These are phyloP conservation scores for Camelina hispida DNA, from an alignment of 345 rosid species.

Conservation along the genomic window DNA sequence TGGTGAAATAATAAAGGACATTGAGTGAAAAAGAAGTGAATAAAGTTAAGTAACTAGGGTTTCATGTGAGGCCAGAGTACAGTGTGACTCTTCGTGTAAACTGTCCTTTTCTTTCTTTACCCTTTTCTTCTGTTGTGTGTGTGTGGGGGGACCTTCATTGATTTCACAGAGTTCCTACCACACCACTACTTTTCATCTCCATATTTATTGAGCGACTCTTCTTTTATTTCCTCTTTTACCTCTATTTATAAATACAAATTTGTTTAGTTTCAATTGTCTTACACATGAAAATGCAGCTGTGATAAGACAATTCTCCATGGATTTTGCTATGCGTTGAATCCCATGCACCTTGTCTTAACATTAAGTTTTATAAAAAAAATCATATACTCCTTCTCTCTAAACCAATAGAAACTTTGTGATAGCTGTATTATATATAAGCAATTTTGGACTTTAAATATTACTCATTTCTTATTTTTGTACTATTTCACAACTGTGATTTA, in stretches of 20 bases:
- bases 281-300: slow-evolving; percentile 21
- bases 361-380: not conserved
- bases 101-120: slow-evolving; percentile 43
- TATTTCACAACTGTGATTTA: no score
- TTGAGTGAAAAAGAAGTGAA: slow-evolving; percentile 39
- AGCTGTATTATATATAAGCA: not conserved
- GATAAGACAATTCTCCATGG: slow-evolving; percentile 36
- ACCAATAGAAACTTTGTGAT: not conserved
- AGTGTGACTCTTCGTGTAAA: slow-evolving; percentile 45
- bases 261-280: slow-evolving; percentile 37
- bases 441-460: no score
- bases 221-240: slow-evolving; percentile 33
- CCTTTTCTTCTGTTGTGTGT: not conserved
- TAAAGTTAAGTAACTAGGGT: slow-evolving; percentile 42
- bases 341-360: slow-evolving; percentile 18
- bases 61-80: slow-evolving; percentile 41
- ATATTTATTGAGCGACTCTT: not conserved
- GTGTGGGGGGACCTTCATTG: slow-evolving; percentile 43
- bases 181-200: slow-evolving; percentile 3
- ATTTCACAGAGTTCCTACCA: slow-evolving; percentile 33
- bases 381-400: not conserved
- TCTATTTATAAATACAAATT: slow-evolving; percentile 22
- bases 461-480: no score
- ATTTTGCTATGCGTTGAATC: slow-evolving; percentile 36
- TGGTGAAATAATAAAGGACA: slow-evolving; percentile 20